phyloP scores from a whole-genome alignment of 371 early-diverging fungal genomes.

The Saksenaea oblongispora region DNA sequence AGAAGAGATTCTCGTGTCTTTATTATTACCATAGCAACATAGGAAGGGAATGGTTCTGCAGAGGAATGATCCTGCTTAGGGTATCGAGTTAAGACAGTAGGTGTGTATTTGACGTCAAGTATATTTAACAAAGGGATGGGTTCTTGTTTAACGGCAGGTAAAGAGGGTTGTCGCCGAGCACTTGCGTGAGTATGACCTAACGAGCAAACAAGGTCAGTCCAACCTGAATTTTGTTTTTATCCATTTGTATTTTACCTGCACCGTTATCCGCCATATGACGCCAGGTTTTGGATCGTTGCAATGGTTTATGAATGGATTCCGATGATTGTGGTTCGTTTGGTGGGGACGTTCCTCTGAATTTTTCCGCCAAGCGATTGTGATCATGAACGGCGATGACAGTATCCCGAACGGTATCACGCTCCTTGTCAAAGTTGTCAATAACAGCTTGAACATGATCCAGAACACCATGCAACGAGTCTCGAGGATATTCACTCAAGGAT shows the following conservation, averaged over 20 bases:
- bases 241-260: not conserved
- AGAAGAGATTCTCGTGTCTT: not conserved
- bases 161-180: not conserved
- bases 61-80: constrained; percentile 35
- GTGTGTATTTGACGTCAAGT: constrained; percentile 43
- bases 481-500: constrained; percentile 2
- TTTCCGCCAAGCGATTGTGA: constrained; percentile 49
- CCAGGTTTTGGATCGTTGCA: constrained; percentile 10
- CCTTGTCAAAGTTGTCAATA: constrained; percentile 52
- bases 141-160: not conserved
- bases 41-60: constrained; percentile 57
- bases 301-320: not conserved
- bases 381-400: constrained; percentile 58
- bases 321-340: not conserved
- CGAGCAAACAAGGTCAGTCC: not conserved
- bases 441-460: constrained; percentile 50
- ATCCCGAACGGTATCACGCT: constrained; percentile 47
- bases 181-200: not conserved
- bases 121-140: constrained; percentile 24
- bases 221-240: too few relatives aligned
- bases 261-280: constrained; percentile 5
- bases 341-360: constrained; percentile 10
- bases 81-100: constrained; percentile 40
- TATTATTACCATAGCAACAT: constrained; percentile 61
- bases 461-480: constrained; percentile 28